Base-by-base conservation (phyloP, 164 flowering plant species). In the Vitis rupestris region DNA sequence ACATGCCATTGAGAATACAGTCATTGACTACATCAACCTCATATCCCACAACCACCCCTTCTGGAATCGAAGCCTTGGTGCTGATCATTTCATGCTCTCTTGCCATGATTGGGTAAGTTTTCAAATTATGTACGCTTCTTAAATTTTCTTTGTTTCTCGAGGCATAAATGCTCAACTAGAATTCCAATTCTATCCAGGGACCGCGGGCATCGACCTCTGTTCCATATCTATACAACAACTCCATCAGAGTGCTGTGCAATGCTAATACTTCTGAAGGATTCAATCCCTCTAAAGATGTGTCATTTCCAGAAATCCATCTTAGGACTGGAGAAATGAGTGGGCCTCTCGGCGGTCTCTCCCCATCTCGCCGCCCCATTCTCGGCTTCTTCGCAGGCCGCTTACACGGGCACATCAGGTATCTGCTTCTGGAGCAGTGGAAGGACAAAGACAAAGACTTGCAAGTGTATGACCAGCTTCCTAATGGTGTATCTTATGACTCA, bases 201-300 rank as follows among this genome's bases (percentile, higher is more conserved):
- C 90, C 88, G 9, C 54, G 76, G 1, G 16, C 83, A 17, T 73
- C 87, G 0, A 58, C 75, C 1, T 82, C 61, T 48, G 85, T 76
- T 5, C 85, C 84, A 10, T 29, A 79, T 3, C 69, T 87, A 10
- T 80, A 29, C 75, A 16, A 76, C 66, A 81, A 77, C 27, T 82
- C 91, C 11, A 87, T 87, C 10, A 65, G 91, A 61, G 89, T 80
- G 9, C 64, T 87, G n/a, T 87, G 88, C 82, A 87, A 87, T 57
- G 91, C 91, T 2, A 87, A 85, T 59, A 83, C 83, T 1, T 82
- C 88, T 0, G 89, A 86, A 76, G 83, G 87, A 30, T 88, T 88
- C 75, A 83, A 82, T 50, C 92, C 90, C 1, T 50, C 68, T 0
- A 87, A 87, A 68, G 91, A 88, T 44, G 92, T 71, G 3, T 74